Base-by-base conservation (phyloP, 2,329 filamentous ascomycete species). In the Colletotrichum higginsianum region DNA sequence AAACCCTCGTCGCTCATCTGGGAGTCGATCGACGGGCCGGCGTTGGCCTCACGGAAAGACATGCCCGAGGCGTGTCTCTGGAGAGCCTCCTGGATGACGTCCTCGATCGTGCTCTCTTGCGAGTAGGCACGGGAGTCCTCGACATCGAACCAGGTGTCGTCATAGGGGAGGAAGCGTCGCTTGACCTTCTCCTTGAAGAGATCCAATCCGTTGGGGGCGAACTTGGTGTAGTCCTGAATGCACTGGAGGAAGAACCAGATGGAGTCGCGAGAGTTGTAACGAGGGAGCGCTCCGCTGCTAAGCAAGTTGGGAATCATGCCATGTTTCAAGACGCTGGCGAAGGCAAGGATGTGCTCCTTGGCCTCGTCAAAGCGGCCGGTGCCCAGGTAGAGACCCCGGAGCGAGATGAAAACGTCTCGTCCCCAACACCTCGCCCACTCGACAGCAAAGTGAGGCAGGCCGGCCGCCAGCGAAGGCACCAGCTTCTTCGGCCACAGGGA, bases 401-500 rank as follows among this genome's bases (percentile, higher is more conserved):
- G 89, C 16, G 96, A 96, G 74, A 99, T 99, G 81, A 98, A 98
- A 15, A 98, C 94, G 80, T 99, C 96, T 67, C 96, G 92, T 9
- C 97, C 96, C 96, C 96, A 99, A 82, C 96, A 98, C 77, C 96
- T 90, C 61, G 96, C 95, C 95, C 96, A 99, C 77, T 95, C 92
- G 11, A 94, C 92, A 0, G 96, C 90, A 79, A 99, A 99, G 82
- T 99, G 96, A 46, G 96, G 96, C 57, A 99, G 85, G 18, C 96
- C 96, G 42, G 96, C 96, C 21, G 96, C 96, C 76, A 99, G 87
- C 60, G 93, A 96, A 2, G 96, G 94, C 0, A 98, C 95, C 23
- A 89, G 85, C 80, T 94, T 96, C 75, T 91, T 89, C 0, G 96
- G 96, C 88, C 94, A 98, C 13, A 99, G 84, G 0, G 96, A 98